Evolutionary conservation across 805 yeast species (phyloP), one percentile per base, ranked within the genome.

Genomic region (Yamadazyma ubonensis): DNA sequence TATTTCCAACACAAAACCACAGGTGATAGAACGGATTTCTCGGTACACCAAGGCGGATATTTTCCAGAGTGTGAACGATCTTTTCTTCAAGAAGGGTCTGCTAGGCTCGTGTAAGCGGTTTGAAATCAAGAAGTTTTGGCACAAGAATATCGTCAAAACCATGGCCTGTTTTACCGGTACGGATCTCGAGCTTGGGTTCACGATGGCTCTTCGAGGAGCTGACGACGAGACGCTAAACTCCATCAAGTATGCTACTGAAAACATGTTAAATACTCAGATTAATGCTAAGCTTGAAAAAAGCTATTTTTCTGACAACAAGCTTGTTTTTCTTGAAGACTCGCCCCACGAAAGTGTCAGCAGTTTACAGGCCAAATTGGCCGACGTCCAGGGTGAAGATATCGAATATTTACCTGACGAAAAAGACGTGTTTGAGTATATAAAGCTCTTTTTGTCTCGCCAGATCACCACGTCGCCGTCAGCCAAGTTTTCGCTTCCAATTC

Each of bases 391-490:
- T 15, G 33, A 35, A 11, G 21, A 39, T 9, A 52, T 57, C 23
- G 56, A 57, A 14, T 36, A 25, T 11, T 16, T 55, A 9, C 52
- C 65, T 22, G 66, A 63, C 23, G 57, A 50, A 19, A 50, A 51
- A 17, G 72, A 68, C 29, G 63, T 67, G 1, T 48, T 50, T 12
- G 60, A 63, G 38, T 70, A 67, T 42, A 51, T 68, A 18, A 53
- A 54, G 27, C 48, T 63, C 12, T 67, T 81, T 37, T 57, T 68
- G 12, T 65, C 65, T n/a, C 65, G 87, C 44, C 64, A 79, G 3
- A 62, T 91, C 19, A 86, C 96, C 3, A 75, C 87, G 0, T 90
- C 98, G 2, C 97, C 99, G 0, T 78, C 89, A 38, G 90, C 90
- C 0, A 69, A 74, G 14, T 85, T 86, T 52, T 78, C 81, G 0